phyloP scores from a whole-genome alignment of 345 rosid genomes.

The Trapa bicornis region DNA sequence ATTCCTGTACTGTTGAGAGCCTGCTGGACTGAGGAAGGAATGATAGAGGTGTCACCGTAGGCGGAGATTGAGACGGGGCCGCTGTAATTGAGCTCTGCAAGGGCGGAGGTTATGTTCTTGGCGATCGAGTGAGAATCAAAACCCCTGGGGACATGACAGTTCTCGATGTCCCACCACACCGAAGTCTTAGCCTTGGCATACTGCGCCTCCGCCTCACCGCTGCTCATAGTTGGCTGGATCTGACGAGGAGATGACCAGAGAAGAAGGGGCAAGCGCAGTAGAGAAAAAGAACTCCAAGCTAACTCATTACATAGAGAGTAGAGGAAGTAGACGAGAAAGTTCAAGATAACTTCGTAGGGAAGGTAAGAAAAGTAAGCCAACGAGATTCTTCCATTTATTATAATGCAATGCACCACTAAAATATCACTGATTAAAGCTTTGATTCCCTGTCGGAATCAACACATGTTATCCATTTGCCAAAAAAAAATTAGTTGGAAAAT shows the following conservation, averaged over 20 bases:
- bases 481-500: no score
- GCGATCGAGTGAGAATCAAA: slow-evolving; percentile 41
- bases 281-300: background rate
- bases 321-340: no score
- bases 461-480: no score
- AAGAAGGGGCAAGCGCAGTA: background rate
- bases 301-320: no score
- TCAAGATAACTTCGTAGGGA: no score
- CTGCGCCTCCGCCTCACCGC: slow-evolving; percentile 24
- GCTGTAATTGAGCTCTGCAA: slow-evolving; percentile 26
- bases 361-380: no score
- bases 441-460: no score
- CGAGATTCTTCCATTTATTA: no score
- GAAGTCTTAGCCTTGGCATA: slow-evolving; percentile 33
- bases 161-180: slow-evolving; percentile 50
- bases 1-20: slow-evolving; percentile 33
- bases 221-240: slow-evolving; percentile 6
- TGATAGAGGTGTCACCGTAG: slow-evolving; percentile 36
- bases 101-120: slow-evolving; percentile 34
- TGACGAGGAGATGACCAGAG: background rate
- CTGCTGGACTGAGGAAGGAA: slow-evolving; percentile 23
- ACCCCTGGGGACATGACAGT: slow-evolving; percentile 28
- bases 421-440: no score
- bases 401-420: no score
- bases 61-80: slow-evolving; percentile 36